Evolutionary conservation across 192 early-diverging fungal genomes (phyloP).

Genomic region (Gigaspora rosea): DNA sequence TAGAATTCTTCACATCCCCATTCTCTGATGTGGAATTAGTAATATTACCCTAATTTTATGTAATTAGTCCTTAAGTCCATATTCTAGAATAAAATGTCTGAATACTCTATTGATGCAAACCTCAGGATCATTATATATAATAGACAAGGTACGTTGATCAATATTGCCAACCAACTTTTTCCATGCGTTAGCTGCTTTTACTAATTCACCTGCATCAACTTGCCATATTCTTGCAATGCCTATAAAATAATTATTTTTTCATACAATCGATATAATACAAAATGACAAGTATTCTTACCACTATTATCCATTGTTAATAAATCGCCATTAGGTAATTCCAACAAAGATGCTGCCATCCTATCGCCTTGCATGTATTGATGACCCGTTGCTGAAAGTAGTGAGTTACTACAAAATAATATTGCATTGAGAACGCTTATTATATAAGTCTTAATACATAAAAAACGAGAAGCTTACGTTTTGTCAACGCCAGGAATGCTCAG

Average conservation of each 20-base stretch:
- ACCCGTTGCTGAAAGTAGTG: constrained; percentile 33
- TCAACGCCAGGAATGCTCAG: constrained; percentile 45
- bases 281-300: constrained; percentile 30
- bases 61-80: too few relatives aligned
- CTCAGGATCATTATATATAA: constrained; percentile 57
- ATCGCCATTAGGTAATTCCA: constrained; percentile 53
- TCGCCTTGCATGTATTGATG: constrained; percentile 46
- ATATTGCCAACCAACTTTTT: constrained; percentile 60
- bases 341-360: constrained; percentile 51
- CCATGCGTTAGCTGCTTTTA: constrained; percentile 58
- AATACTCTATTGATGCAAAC: constrained; percentile 19
- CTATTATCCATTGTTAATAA: constrained; percentile 63
- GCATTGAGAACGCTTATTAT: not conserved
- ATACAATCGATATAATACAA: not conserved
- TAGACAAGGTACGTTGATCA: constrained; percentile 53
- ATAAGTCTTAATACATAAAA: not conserved
- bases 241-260: not conserved
- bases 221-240: constrained; percentile 60
- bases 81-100: too few relatives aligned
- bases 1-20: constrained; percentile 19
- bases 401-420: constrained; percentile 17
- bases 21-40: constrained; percentile 32
- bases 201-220: constrained; percentile 54
- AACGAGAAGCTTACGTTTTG: not conserved
- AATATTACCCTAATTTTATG: constrained; percentile 28